phyloP scores from a whole-genome alignment of 805 yeast genomes.

The Metahyphopichia silvanorum region DNA sequence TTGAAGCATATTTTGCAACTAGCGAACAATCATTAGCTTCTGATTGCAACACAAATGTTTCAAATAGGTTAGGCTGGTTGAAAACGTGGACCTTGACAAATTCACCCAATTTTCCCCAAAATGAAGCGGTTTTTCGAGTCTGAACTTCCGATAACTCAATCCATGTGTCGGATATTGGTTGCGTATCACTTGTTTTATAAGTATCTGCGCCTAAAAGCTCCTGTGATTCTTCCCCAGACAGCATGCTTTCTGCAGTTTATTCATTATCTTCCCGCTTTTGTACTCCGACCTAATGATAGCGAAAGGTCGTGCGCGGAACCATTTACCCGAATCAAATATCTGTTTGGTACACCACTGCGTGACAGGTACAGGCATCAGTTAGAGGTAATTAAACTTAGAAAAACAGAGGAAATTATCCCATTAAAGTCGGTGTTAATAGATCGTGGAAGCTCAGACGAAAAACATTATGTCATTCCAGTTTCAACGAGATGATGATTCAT shows the following conservation, averaged over 20 bases:
- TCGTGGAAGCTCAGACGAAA: too few species aligned
- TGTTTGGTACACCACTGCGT: too few species aligned
- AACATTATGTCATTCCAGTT: background rate
- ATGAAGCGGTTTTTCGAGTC: slow-evolving; percentile 22
- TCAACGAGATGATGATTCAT: slow-evolving; percentile 22
- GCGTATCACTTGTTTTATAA: background rate
- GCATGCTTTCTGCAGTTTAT: too few species aligned
- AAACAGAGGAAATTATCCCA: too few species aligned
- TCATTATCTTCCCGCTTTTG: too few species aligned
- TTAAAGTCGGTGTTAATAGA: too few species aligned
- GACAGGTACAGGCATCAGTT: too few species aligned
- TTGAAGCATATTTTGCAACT: slow-evolving; percentile 44
- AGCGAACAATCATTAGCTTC: slow-evolving; percentile 58
- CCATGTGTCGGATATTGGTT: slow-evolving; percentile 1
- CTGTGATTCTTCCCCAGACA: slow-evolving; percentile 11
- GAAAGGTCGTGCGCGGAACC: too few species aligned
- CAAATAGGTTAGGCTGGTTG: slow-evolving; percentile 33
- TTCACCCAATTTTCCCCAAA: slow-evolving; percentile 19
- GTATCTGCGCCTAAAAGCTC: slow-evolving; percentile 9
- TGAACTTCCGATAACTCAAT: slow-evolving; percentile 4
- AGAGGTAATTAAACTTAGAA: too few species aligned
- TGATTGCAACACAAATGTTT: slow-evolving; percentile 31
- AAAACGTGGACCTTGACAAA: slow-evolving; percentile 21
- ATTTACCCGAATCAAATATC: too few species aligned
- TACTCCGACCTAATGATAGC: too few species aligned